A percentile compares a stretch with the other conserved stretches of the same genome.
These are phyloP conservation scores for Trichoderma gamsii DNA, from an alignment of 495 filamentous ascomycete species.

Conservation along the genomic window DNA sequence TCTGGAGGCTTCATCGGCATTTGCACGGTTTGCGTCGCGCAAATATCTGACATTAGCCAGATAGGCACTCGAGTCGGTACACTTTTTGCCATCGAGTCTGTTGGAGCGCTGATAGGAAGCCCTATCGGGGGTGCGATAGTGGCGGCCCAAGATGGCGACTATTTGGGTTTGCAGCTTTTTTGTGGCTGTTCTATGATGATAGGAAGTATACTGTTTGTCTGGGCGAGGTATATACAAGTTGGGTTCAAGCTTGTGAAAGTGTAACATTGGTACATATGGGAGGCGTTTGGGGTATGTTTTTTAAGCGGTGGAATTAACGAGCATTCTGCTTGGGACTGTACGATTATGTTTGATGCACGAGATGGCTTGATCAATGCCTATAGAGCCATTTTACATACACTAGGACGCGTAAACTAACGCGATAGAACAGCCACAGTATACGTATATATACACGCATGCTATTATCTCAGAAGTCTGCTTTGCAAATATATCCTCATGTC, in stretches of 20 bases:
- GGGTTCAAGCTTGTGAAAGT: constrained; percentile 37
- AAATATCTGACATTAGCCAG: constrained; percentile 65
- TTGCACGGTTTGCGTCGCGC: constrained; percentile 48
- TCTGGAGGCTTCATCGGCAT: constrained; percentile 68
- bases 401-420: too few species aligned
- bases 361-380: too few species aligned
- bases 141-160: constrained; percentile 46
- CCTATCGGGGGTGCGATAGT: constrained; percentile 72
- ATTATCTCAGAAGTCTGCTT: too few species aligned
- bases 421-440: too few species aligned
- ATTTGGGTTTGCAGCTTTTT: constrained; percentile 58
- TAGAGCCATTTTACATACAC: too few species aligned
- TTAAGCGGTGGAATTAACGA: not conserved
- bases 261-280: constrained; percentile 14
- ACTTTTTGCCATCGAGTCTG: constrained; percentile 54
- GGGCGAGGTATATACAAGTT: constrained; percentile 35
- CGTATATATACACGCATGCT: too few species aligned
- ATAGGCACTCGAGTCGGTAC: constrained; percentile 70
- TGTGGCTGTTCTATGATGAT: constrained; percentile 54
- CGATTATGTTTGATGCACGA: too few species aligned
- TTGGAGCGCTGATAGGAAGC: constrained; percentile 62
- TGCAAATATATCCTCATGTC: too few species aligned
- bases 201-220: constrained; percentile 45
- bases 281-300: not conserved
- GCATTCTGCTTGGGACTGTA: too few species aligned